A percentile compares a stretch with the other conserved stretches of the same genome.
These are phyloP conservation scores for Oryza officinalis DNA, from an alignment of 176 grass and related monocot genomes.

Conservation along the genomic window DNA sequence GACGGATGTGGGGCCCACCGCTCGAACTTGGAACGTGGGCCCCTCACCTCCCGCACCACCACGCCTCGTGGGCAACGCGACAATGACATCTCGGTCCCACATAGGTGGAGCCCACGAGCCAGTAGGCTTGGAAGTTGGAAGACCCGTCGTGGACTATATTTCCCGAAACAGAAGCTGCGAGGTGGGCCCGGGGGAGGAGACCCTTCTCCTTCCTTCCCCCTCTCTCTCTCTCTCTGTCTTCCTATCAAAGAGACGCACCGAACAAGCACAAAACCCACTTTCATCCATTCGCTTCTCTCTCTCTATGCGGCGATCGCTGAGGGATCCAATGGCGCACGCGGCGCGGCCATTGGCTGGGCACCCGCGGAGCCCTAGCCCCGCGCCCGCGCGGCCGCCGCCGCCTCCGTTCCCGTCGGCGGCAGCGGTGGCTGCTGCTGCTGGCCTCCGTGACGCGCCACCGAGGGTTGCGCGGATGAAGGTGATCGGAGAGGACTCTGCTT, in stretches of 20 bases:
- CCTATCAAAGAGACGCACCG: not conserved
- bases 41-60: not conserved
- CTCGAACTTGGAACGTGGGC: not conserved
- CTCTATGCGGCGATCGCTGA: not conserved
- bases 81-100: not conserved
- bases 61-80: accelerated
- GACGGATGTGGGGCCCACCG: not conserved
- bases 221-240: not conserved
- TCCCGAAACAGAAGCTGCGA: not conserved
- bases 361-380: not conserved
- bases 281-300: not conserved
- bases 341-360: not conserved
- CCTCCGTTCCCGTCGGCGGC: not conserved
- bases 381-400: not conserved
- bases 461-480: slow-evolving; percentile 22
- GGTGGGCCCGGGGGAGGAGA: not conserved
- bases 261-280: slow-evolving; percentile 25
- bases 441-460: not conserved
- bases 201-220: not conserved
- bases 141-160: not conserved
- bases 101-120: accelerated
- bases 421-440: not conserved
- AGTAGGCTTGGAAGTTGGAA: not conserved
- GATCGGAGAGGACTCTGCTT: not conserved
- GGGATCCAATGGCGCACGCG: slow-evolving; percentile 33